Evolutionary conservation across 1,284 basidiomycete species (phyloP).

Genomic region (Athelia psychrophila): DNA sequence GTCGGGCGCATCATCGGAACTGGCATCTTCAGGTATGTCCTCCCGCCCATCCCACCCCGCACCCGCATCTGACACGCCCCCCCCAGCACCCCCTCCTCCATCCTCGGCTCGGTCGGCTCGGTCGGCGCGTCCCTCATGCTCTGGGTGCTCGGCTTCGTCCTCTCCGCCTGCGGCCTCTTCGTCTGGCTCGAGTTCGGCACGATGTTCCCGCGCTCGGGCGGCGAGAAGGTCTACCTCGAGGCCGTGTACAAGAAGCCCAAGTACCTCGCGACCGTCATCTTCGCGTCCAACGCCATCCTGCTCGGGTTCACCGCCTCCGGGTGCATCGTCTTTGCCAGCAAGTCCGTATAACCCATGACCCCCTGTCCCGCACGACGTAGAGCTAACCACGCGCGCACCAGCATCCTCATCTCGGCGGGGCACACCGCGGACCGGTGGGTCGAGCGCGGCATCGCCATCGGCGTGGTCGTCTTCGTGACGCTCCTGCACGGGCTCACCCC

Average conservation of each 20-base stretch:
- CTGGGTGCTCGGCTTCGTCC: slow-evolving; percentile 53
- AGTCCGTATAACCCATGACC: slow-evolving; percentile 34
- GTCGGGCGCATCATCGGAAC: slow-evolving; percentile 58
- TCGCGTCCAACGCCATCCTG: slow-evolving; percentile 45
- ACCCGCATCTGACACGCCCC: not conserved
- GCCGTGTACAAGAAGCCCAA: slow-evolving; percentile 43
- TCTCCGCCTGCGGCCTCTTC: slow-evolving; percentile 50
- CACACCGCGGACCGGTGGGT: slow-evolving; percentile 41
- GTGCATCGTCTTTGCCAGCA: slow-evolving; percentile 48
- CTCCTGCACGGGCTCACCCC: slow-evolving; percentile 46
- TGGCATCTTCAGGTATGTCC: slow-evolving; percentile 49
- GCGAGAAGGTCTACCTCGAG: slow-evolving; percentile 56
- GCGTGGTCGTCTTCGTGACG: slow-evolving; percentile 42
- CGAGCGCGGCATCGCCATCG: slow-evolving; percentile 48
- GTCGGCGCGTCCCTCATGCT: slow-evolving; percentile 53
- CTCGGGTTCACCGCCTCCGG: slow-evolving; percentile 53
- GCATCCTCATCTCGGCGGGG: slow-evolving; percentile 47
- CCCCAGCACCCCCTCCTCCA: slow-evolving; percentile 52
- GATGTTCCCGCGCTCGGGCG: slow-evolving; percentile 52
- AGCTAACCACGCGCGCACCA: too few species aligned
- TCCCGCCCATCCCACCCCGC: too few species aligned
- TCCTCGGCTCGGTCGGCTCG: slow-evolving; percentile 45
- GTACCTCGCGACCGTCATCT: slow-evolving; percentile 45
- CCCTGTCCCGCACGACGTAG: too few species aligned
- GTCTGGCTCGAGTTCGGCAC: slow-evolving; percentile 58